These are phyloP conservation scores for Penicillium herquei DNA, from an alignment of 495 filamentous ascomycete genomes.

Conservation along the genomic window DNA sequence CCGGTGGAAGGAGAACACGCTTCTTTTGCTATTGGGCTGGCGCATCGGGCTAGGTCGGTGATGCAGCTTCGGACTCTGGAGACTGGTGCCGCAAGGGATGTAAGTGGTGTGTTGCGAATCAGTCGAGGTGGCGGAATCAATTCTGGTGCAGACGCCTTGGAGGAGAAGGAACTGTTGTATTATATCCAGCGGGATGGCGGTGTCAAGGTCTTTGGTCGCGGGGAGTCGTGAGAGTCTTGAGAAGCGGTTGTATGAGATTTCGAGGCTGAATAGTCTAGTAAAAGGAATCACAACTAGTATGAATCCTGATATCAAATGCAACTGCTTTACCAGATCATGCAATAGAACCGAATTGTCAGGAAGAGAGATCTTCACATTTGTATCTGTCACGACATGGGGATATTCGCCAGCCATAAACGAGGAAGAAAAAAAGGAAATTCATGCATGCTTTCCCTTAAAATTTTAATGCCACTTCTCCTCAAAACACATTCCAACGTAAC, in stretches of 20 bases:
- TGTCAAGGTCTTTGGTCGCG: slow-evolving; percentile 77
- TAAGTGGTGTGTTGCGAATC: slow-evolving; percentile 83
- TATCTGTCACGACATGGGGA: slow-evolving; percentile 43
- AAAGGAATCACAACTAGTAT: not conserved
- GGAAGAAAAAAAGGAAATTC: slow-evolving; percentile 43
- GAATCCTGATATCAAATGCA: not conserved
- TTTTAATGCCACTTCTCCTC: slow-evolving; percentile 29
- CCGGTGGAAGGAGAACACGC: slow-evolving; percentile 64
- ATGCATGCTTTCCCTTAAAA: slow-evolving; percentile 38
- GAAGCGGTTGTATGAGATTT: not conserved
- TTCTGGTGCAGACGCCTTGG: slow-evolving; percentile 31
- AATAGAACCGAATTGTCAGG: slow-evolving; percentile 27
- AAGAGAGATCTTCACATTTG: slow-evolving; percentile 42
- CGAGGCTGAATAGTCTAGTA: not conserved
- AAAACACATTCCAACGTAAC: slow-evolving; percentile 23
- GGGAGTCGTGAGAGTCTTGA: slow-evolving; percentile 38
- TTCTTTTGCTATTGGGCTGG: slow-evolving; percentile 63
- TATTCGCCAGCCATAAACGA: slow-evolving; percentile 48
- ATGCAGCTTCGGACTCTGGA: slow-evolving; percentile 73
- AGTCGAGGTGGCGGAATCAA: slow-evolving; percentile 56
- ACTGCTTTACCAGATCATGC: not conserved
- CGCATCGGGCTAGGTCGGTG: slow-evolving; percentile 69
- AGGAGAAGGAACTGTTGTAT: slow-evolving; percentile 77
- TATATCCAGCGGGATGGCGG: slow-evolving; percentile 74
- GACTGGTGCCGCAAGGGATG: slow-evolving; percentile 83